Base-by-base conservation (phyloP, 495 filamentous ascomycete species). In the Melanomma pulvis-pyrius region DNA sequence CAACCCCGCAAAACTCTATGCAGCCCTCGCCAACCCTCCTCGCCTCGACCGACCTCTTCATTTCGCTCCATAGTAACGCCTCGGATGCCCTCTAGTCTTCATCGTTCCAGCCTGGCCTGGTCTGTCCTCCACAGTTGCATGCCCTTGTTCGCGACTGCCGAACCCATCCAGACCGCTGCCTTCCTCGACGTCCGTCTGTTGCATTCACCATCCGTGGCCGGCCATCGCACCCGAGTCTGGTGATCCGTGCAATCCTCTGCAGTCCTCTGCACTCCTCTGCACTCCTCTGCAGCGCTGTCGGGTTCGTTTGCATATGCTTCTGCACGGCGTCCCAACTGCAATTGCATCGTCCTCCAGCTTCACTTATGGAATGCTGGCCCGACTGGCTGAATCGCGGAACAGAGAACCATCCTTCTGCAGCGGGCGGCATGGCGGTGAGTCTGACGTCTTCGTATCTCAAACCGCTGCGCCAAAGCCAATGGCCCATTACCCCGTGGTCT, bases 1-100 rank as follows among this genome's bases (percentile, higher is more conserved):
- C 63, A 32, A 66, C 63, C 63, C 63, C 63, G 63, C 63, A 66
- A 66, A 59, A 58, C 39, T 58, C 28, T 26, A 65, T 58, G 62
- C 61, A 39, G 62, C 17, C 62, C 28, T 44, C 34, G 29, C 55
- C 32, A 29, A 34, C 22, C 61, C 56, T 64, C 52, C 44, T 44
- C 39, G 39, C 39, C n/a, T 44, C 39, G 5, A 12, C 39, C 15
- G 26, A 29, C 44, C 13, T 46, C 21, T 13, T 30, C 19, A 39
- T 36, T 22, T 59, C 53, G 58, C 8, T 50, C 39, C 5, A 44
- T 53, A 54, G 46, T 30, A 19, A 22, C 25, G 13, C 13, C 49
- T 26, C 30, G 13, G 25, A 5, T 29, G 15, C 26, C 19, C 24
- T 21, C 11, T 47, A 32, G 30, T 41, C 5, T 24, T 21, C 53